Conservation (phyloP, 1,284 basidiomycete genomes). For the Ustilago curta region DNA sequence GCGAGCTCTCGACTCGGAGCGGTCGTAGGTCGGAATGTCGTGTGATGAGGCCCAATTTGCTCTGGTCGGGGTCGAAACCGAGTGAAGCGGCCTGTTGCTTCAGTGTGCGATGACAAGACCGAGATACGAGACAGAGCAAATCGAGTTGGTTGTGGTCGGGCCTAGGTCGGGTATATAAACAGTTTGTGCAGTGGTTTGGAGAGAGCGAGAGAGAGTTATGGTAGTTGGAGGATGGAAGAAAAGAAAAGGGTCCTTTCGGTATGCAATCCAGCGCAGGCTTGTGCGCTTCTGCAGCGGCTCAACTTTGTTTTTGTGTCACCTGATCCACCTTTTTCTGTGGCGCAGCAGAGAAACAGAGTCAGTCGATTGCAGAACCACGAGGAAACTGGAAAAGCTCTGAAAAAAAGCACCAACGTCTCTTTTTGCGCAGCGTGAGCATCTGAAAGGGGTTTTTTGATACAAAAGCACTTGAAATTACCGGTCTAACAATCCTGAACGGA, state of each 20-base stretch:
- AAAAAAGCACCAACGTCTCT: no score
- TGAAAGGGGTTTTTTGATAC: no score
- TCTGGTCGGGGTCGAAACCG: background rate
- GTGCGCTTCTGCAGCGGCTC: constrained; percentile 2
- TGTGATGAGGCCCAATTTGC: background rate
- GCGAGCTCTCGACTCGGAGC: background rate
- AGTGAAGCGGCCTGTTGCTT: no score
- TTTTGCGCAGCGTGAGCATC: no score
- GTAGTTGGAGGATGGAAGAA: constrained; percentile 10
- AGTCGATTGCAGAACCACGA: background rate
- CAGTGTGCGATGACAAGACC: background rate
- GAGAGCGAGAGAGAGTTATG: background rate
- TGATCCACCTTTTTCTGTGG: background rate
- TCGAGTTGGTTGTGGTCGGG: background rate
- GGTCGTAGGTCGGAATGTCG: background rate
- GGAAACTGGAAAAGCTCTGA: background rate
- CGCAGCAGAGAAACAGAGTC: background rate
- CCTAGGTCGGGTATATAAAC: no score
- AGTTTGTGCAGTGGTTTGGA: no score
- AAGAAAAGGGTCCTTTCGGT: background rate
- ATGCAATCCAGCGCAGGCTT: constrained; percentile 2
- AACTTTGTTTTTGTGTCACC: background rate
- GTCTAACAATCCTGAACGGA: no score
- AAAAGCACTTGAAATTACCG: no score
- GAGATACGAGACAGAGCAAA: background rate